Conservation (phyloP, 1,284 basidiomycete genomes). For the Ganoderma boninense region DNA sequence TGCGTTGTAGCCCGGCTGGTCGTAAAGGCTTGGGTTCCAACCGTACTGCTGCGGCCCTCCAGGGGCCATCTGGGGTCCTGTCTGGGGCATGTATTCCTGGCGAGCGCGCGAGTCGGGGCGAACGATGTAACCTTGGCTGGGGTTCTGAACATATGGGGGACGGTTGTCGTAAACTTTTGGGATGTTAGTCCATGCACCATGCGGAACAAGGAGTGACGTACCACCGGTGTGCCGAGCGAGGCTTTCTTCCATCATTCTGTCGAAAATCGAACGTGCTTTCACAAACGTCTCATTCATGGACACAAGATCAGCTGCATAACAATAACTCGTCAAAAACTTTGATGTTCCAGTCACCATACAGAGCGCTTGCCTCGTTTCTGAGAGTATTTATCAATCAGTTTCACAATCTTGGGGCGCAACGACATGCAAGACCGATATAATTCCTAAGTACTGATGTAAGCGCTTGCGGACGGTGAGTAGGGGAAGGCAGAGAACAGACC, state of each 20-base stretch:
- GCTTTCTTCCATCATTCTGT: slow-evolving; percentile 92
- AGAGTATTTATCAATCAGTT: slow-evolving; percentile 97
- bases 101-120: slow-evolving; percentile 41
- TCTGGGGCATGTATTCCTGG: slow-evolving; percentile 34
- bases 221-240: slow-evolving; percentile 77
- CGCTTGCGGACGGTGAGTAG: background rate
- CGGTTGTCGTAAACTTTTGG: slow-evolving; percentile 43
- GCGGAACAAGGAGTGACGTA: slow-evolving; percentile 31
- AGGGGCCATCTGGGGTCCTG: slow-evolving; percentile 40
- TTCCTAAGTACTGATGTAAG: slow-evolving; percentile 58
- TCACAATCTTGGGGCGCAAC: slow-evolving; percentile 93
- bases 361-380: slow-evolving; percentile 80
- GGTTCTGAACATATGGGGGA: slow-evolving; percentile 36
- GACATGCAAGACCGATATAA: slow-evolving; percentile 91
- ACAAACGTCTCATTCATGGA: slow-evolving; percentile 92
- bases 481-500: slow-evolving; percentile 46
- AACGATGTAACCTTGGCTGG: slow-evolving; percentile 36
- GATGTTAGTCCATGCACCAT: background rate
- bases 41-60: slow-evolving; percentile 50
- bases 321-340: slow-evolving; percentile 15
- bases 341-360: background rate
- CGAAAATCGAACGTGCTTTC: slow-evolving; percentile 84
- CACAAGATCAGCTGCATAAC: slow-evolving; percentile 75
- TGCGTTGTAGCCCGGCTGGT: slow-evolving; percentile 55
- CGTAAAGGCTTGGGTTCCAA: slow-evolving; percentile 52